Evolutionary conservation across 2,329 filamentous ascomycete genomes (phyloP), one percentile per base, ranked within the genome.

Genomic region (Monilinia fructigena): DNA sequence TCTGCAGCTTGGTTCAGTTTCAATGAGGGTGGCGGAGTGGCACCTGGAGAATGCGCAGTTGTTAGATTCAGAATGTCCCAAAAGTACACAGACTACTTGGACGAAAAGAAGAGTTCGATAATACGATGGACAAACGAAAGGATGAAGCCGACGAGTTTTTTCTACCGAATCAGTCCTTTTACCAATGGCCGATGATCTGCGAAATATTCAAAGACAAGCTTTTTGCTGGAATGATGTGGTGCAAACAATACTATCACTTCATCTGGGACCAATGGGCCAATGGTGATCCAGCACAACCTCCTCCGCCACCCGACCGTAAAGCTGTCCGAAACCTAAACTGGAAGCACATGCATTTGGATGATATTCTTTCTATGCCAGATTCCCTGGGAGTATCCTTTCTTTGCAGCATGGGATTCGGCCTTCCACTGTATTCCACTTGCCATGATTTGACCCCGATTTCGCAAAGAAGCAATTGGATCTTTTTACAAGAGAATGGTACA

Each of bases 361-460:
- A 98, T 76, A 93, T 98, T 69, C 78, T 98, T 45, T 97, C 94
- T 0, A 97, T 98, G 94, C 95, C 94, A 0, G 94, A 98, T 77
- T 97, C 93, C 93, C 0, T 98, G 94, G 94, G 94, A 98, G 75
- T 98, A 98, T 74, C 94, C 94, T 0, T 98, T 97, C 82, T 97
- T 97, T 77, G 93, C 93, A 26, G 94, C 94, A 4, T 98, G 94
- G 94, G 94, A 98, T 77, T 94, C 91, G 65, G 94, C 93, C 6
- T 98, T 98, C 79, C 95, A 98, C 79, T 97, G 93, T 76, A 97
- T 98, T 72, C 92, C 93, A 0, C 80, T 98, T 68, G 91, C 95
- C 50, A 97, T 98, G 93, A 93, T 98, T 98, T 70, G 94, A 98
- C 74, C 95, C 94, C 0, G 94, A 97, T 53, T 97, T 97, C 74